Base-by-base conservation (phyloP, 805 yeast genomes). In the Cyberlindnera amylophila region DNA sequence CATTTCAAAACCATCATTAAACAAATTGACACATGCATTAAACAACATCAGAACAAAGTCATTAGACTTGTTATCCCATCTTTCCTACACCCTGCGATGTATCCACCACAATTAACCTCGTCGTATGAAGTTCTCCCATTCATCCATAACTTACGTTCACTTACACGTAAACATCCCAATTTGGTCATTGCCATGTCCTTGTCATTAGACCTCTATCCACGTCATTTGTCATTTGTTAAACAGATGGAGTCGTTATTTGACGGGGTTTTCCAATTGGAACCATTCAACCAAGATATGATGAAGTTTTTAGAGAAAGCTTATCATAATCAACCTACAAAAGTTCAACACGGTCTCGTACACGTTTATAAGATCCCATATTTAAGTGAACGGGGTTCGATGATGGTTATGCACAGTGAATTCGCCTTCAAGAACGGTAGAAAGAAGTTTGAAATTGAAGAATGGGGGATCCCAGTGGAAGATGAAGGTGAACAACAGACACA, bases 381-480 rank as follows among this genome's bases (percentile, higher is more conserved):
- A 28, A 78, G 87, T 42, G 89, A 82, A 36, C 61, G 80, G 17
- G 98, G 99, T 1, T 70, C 78, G 53, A 90, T 89, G 96, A 77
- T 78, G 50, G 74, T 79, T 1, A 75, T 79, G 43, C 70, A 71
- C 44, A 82, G 85, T 45, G 97, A 90, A 63, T 82, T 77, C 61
- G 88, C 96, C 5, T 91, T 90, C 66, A 81, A 82, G 57, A 86
- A 88, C 51, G 91, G 96, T 12, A 75, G 85, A 49, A 79, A 80
- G 61, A 80, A 75, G 54, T 88, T 91, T 58, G 96, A 86, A 55
- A 82, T 93, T 40, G 91, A 86, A 51, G 87, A 82, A 55, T 93
- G 96, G 96, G 87, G 96, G n/a, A 93, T 93, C 38, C 98, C 99
- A 0, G 96, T 91, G 2, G 96, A 89, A 44, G 95, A 84, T 44